phyloP scores from a whole-genome alignment of 2,329 filamentous ascomycete species.

The Exophiala viscosa region DNA sequence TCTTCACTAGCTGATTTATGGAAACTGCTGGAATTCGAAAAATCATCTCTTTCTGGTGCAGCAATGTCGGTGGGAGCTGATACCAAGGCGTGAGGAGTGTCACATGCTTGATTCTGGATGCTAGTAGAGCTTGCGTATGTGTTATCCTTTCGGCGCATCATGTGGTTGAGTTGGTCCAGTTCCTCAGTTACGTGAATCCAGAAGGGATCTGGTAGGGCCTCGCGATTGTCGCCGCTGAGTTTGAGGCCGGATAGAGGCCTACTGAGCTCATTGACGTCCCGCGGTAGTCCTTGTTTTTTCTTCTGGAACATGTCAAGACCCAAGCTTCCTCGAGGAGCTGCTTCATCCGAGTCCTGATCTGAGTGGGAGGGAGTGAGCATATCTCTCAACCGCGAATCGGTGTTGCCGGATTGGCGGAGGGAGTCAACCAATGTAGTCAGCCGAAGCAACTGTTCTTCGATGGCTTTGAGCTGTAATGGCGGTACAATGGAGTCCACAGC shows the following conservation, averaged over 20 bases:
- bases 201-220: constrained; percentile 12
- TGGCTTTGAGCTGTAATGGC: constrained; percentile 35
- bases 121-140: constrained; percentile 9
- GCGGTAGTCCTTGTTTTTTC: neutral
- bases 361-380: constrained; percentile 18
- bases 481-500: constrained; percentile 28
- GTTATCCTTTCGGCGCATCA: constrained; percentile 29
- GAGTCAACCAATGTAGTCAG: constrained; percentile 45
- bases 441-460: constrained; percentile 43
- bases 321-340: constrained; percentile 39
- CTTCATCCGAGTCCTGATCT: constrained; percentile 27
- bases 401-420: constrained; percentile 33
- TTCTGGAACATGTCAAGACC: constrained; percentile 32
- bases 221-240: constrained; percentile 2
- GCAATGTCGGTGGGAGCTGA: neutral
- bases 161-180: constrained; percentile 22
- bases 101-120: constrained; percentile 12
- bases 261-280: constrained; percentile 14
- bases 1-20: constrained; percentile 11
- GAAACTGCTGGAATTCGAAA: constrained; percentile 15
- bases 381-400: constrained; percentile 4
- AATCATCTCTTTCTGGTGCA: constrained; percentile 12
- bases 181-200: constrained; percentile 22
- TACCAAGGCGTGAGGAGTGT: neutral
- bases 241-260: constrained; percentile 15